A percentile compares a stretch with the other conserved stretches of the same genome.
These are phyloP conservation scores for Phytophthora fragariae DNA, from an alignment of 352 stramenopile species.

Conservation along the genomic window DNA sequence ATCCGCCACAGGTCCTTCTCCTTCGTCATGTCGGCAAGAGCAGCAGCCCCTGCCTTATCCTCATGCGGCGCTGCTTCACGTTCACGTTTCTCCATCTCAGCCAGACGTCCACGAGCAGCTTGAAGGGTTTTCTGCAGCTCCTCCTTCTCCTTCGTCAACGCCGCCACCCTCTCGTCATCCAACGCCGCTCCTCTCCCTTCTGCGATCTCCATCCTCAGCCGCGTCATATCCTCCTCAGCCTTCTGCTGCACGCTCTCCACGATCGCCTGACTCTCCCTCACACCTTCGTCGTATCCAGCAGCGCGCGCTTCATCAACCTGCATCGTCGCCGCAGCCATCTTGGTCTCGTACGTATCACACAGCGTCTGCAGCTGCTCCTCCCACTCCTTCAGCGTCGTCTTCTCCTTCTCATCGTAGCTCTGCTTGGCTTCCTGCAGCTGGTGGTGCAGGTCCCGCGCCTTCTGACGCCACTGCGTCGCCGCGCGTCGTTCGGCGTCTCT, in stretches of 20 bases:
- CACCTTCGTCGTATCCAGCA: conserved; percentile 75
- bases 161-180: conserved; percentile 16
- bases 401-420: conserved; percentile 57
- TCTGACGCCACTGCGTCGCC: conserved; percentile 73
- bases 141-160: conserved; percentile 40
- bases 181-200: not conserved
- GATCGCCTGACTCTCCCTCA: conserved; percentile 79
- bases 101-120: conserved; percentile 22
- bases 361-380: conserved; percentile 70
- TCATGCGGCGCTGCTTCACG: not conserved
- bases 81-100: conserved; percentile 36
- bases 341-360: conserved; percentile 76
- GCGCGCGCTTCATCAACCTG: conserved; percentile 81
- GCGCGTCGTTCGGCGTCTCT: conserved; percentile 54
- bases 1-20: conserved; percentile 84
- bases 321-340: conserved; percentile 73
- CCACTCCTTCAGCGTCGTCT: conserved; percentile 53
- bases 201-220: conserved; percentile 37
- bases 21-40: conserved; percentile 41
- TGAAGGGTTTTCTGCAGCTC: conserved; percentile 37
- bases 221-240: conserved; percentile 50
- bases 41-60: conserved; percentile 9
- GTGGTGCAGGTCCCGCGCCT: conserved; percentile 69
- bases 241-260: conserved; percentile 64
- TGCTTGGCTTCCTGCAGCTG: conserved; percentile 54